Percentiles rank a stretch among this genome's conserved stretches.
phyloP scores from a whole-genome alignment of 1,284 basidiomycete species.

The Cutaneotrichosporon sp. region DNA sequence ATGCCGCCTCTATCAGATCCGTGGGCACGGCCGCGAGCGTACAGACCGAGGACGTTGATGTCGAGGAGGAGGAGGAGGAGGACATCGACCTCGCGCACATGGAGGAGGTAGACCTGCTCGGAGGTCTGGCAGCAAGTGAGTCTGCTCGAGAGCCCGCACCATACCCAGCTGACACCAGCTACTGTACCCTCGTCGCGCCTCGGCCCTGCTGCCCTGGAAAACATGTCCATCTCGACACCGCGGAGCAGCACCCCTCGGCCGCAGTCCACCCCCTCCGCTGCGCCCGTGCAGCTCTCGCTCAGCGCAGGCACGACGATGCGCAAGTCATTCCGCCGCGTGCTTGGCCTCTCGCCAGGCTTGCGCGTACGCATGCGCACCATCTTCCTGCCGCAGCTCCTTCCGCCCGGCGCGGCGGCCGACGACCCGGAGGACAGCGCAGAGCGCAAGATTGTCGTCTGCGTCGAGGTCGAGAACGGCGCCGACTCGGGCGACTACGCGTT shows the following conservation, averaged over 20 bases:
- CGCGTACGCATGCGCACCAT: slow-evolving; percentile 84
- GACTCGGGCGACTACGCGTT: slow-evolving; percentile 62
- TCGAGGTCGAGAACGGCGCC: slow-evolving; percentile 68
- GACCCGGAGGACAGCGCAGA: slow-evolving; percentile 70
- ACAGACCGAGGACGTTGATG: slow-evolving; percentile 22
- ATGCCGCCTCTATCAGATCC: slow-evolving; percentile 30
- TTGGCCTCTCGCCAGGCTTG: slow-evolving; percentile 75
- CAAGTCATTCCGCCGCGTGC: slow-evolving; percentile 78
- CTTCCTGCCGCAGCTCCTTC: slow-evolving; percentile 72
- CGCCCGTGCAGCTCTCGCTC: not conserved
- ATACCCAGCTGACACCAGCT: slow-evolving; percentile 19
- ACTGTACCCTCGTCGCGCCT: slow-evolving; percentile 40
- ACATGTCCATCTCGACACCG: slow-evolving; percentile 26
- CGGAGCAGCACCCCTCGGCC: not conserved
- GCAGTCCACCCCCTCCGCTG: not conserved
- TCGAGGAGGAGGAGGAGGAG: slow-evolving; percentile 30
- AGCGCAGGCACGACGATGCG: slow-evolving; percentile 62
- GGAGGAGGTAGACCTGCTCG: slow-evolving; percentile 77
- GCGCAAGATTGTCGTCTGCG: slow-evolving; percentile 76
- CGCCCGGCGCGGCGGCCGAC: slow-evolving; percentile 57
- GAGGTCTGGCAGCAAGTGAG: slow-evolving; percentile 58
- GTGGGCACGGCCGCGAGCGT: slow-evolving; percentile 26
- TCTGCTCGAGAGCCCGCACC: not conserved
- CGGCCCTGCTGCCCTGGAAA: slow-evolving; percentile 35
- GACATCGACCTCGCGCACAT: slow-evolving; percentile 55